Evolutionary conservation across 2,329 filamentous ascomycete genomes (phyloP).

Genomic region (Claviceps citrina): DNA sequence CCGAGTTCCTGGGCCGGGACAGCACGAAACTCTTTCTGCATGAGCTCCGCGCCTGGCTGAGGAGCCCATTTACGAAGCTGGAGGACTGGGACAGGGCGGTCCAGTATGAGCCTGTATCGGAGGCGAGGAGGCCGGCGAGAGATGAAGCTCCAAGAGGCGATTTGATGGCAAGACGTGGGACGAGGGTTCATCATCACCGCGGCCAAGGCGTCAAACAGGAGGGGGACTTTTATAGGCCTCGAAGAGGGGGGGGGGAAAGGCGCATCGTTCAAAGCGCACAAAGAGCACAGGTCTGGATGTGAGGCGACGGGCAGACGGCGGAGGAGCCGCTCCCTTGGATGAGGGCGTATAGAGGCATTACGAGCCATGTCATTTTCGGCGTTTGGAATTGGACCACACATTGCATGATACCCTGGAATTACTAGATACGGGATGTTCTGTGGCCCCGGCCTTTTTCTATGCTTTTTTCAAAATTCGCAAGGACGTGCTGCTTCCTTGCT

Average conservation of each 20-base stretch:
- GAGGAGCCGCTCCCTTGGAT: not conserved
- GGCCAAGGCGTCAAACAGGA: not conserved
- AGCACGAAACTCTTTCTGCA: constrained; percentile 67
- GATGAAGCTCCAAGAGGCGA: not conserved
- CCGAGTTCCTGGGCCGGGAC: constrained; percentile 61
- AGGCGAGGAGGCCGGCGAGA: not conserved
- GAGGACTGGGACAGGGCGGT: constrained; percentile 68
- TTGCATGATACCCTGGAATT: constrained; percentile 2
- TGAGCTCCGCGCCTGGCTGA: constrained; percentile 67
- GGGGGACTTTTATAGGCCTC: constrained; percentile 17
- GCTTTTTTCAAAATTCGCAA: too few relatives aligned
- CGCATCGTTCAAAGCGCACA: too few relatives aligned
- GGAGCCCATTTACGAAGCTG: constrained; percentile 60
- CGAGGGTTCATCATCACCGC: not conserved
- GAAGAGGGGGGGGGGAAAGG: too few relatives aligned
- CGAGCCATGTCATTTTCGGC: not conserved
- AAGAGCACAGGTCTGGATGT: not conserved
- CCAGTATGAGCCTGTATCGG: constrained; percentile 39
- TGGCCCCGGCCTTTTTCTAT: too few relatives aligned
- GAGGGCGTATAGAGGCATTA: not conserved
- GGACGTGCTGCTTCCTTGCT: too few relatives aligned
- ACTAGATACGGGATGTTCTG: too few relatives aligned
- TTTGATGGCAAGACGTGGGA: not conserved
- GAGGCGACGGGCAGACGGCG: not conserved
- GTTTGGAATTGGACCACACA: not conserved